A percentile compares a stretch with the other conserved stretches of the same genome.
Conservation (phyloP, 768 basidiomycete species). For the Amanita molliuscula region DNA sequence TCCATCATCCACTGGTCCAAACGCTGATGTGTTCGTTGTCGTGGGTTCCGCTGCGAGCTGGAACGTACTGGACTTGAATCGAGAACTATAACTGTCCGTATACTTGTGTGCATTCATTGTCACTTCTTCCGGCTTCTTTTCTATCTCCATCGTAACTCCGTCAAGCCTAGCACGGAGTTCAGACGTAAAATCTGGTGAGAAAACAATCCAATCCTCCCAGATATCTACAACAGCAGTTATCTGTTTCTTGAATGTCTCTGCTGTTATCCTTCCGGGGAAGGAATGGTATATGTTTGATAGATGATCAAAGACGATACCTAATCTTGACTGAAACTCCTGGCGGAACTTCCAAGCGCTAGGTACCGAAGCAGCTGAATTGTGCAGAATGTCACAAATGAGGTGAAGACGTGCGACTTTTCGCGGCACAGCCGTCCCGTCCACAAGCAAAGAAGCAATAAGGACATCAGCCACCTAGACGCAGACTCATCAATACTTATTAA, state of each 20-base stretch:
- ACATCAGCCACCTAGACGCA: conserved; percentile 73
- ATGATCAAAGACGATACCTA: conserved; percentile 95
- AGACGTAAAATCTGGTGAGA: conserved; percentile 75
- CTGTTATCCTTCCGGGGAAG: conserved; percentile 92
- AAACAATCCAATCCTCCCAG: conserved; percentile 99
- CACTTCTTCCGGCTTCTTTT: conserved; percentile 19
- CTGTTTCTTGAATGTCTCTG: conserved; percentile 92
- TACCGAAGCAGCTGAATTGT: conserved; percentile 89
- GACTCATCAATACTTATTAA: neutral
- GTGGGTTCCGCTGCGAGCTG: conserved; percentile 47
- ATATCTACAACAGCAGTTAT: conserved; percentile 84
- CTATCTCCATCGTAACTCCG: conserved; percentile 29
- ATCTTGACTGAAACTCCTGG: conserved; percentile 82
- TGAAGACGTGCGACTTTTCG: conserved; percentile 93
- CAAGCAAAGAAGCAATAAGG: conserved; percentile 78
- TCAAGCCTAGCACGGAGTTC: conserved; percentile 70
- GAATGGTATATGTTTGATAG: conserved; percentile 90
- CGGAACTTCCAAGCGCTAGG: conserved; percentile 98
- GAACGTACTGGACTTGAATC: conserved; percentile 75
- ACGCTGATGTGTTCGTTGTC: conserved; percentile 13
- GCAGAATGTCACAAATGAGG: conserved; percentile 94
- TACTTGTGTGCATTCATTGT: conserved; percentile 15
- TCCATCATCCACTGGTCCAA: conserved; percentile 23
- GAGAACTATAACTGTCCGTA: conserved; percentile 33
- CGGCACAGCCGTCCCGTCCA: conserved; percentile 94